A percentile compares a stretch with the other conserved stretches of the same genome.
Evolutionary conservation across 345 rosid genomes (phyloP).

Genomic region (Bruguiera gymnorhiza): DNA sequence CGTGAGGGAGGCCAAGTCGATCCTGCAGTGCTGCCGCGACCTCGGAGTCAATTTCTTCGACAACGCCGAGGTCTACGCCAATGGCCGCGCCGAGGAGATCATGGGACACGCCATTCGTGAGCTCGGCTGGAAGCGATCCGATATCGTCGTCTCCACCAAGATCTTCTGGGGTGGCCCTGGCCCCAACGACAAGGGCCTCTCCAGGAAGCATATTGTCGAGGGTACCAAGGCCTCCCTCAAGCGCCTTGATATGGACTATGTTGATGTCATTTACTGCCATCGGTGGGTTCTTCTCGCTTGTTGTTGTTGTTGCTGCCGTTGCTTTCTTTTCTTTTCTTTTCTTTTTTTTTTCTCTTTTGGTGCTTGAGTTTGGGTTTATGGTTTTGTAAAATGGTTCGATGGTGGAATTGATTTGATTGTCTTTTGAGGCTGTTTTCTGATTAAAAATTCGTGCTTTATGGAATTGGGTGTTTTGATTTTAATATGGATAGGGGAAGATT

Average conservation of each 20-base stretch:
- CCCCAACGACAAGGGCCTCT: constrained; percentile 89
- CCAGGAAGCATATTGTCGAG: constrained; percentile 87
- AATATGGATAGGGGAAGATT: too few relatives aligned
- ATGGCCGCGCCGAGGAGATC: constrained; percentile 96
- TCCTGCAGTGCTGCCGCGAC: constrained; percentile 88
- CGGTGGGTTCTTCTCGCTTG: constrained; percentile 24
- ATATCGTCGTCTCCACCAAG: constrained; percentile 88
- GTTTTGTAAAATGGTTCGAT: background rate
- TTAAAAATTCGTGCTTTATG: too few relatives aligned
- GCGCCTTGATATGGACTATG: constrained; percentile 88
- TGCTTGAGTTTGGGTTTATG: background rate
- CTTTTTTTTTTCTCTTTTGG: background rate
- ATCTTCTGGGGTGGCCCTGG: constrained; percentile 99
- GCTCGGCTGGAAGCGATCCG: constrained; percentile 96
- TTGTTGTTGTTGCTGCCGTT: background rate
- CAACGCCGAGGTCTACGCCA: constrained; percentile 97
- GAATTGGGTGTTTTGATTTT: too few relatives aligned
- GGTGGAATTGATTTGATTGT: background rate
- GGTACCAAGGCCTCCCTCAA: constrained; percentile 93
- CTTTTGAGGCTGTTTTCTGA: background rate
- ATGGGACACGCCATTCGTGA: constrained; percentile 98
- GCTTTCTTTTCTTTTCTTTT: background rate
- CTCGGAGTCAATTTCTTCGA: constrained; percentile 96
- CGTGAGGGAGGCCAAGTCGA: constrained; percentile 90
- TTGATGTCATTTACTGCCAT: constrained; percentile 85